Evolutionary conservation across 2,329 filamentous ascomycete species (phyloP), one percentile per base, ranked within the genome.

Genomic region (Diplodia corticola): DNA sequence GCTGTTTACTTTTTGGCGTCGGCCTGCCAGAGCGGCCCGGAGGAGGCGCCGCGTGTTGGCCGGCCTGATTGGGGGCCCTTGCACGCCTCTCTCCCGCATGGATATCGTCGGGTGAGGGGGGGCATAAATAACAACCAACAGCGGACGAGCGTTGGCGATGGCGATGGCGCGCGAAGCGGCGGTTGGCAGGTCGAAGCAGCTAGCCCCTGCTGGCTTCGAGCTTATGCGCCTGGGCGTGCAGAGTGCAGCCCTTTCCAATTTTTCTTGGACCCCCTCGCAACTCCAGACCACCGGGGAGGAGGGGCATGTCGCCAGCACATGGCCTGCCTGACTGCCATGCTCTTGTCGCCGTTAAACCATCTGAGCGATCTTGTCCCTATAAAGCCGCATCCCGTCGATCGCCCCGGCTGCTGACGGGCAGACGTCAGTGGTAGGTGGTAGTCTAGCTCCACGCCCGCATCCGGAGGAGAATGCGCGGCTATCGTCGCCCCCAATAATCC

Each of bases 151-250:
- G 33, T 12, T 33, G 30, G 30, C 28, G 28, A 30, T 30, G 40
- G n/a, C 13, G 33, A 59, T 46, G 55, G 55, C 37, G 55, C 55
- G 55, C 9, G 55, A 40, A 60, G 55, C 37, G 37, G 24, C 35
- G 33, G 15, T 44, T 22, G 40, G 30, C 17, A 10, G 57, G 30
- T n/a, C 13, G 28, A 61, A 35, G 57, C 57, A 61, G 44, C 57
- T 61, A 61, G 44, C 44, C 28, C 44, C 24, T 35, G 57, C 33
- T 49, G 57, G 57, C 24, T 26, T 49, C 44, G 57, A 61, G 57
- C 57, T 61, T 61, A 61, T 49, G 57, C 57, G 44, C 35, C 54
- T 13, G 35, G 22, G 22, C 57, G 49, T 61, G 57, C 57, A 61
- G 26, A 33, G 26, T 15, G 30, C 55, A 60, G 55, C 40, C 22